phyloP scores from a whole-genome alignment of 495 filamentous ascomycete species.

The Podospora anserina region DNA sequence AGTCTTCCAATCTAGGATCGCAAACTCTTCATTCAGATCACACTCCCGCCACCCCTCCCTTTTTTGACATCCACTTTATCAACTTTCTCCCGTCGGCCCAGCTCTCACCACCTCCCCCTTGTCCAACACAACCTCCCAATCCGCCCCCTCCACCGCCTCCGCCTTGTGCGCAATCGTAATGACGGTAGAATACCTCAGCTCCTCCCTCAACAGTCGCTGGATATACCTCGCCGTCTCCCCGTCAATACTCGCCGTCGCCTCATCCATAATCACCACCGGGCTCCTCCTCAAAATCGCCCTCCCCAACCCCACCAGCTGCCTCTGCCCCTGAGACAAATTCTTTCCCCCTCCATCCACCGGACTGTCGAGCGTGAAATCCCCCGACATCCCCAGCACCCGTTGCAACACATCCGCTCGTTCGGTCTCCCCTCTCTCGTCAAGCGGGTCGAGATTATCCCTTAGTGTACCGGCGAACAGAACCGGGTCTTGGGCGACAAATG shows the following conservation, averaged over 20 bases:
- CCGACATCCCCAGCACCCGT: constrained; percentile 39
- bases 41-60: background rate
- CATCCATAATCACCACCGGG: constrained; percentile 64
- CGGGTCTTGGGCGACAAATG: constrained; percentile 61
- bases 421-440: constrained; percentile 43
- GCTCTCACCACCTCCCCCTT: constrained; percentile 52
- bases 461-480: constrained; percentile 56
- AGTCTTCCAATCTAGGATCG: background rate
- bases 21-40: background rate
- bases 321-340: constrained; percentile 60
- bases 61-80: background rate
- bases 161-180: constrained; percentile 83
- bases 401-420: constrained; percentile 47
- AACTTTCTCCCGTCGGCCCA: constrained; percentile 16
- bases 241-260: constrained; percentile 86
- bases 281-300: constrained; percentile 57
- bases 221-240: constrained; percentile 72
- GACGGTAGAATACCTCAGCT: constrained; percentile 74
- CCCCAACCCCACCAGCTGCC: constrained; percentile 59
- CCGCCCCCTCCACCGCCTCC: constrained; percentile 74
- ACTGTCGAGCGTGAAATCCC: constrained; percentile 41
- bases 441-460: constrained; percentile 55
- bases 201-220: constrained; percentile 70
- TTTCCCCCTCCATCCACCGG: constrained; percentile 55
- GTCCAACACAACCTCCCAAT: constrained; percentile 68